Evolutionary conservation across 345 rosid species (phyloP).

Genomic region (Isatis tinctoria): DNA sequence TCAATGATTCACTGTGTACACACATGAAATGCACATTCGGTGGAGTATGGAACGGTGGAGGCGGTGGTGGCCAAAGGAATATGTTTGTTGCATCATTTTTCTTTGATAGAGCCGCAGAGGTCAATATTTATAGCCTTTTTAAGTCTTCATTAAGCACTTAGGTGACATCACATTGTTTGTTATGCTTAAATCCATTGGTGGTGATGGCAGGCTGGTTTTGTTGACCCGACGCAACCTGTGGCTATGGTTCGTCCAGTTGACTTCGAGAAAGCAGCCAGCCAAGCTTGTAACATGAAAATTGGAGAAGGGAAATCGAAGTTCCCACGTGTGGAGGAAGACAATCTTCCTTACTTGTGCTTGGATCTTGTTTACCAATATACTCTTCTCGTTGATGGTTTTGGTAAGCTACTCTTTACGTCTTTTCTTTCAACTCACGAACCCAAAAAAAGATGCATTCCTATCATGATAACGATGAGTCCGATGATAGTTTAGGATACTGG

Average conservation of each 20-base stretch:
- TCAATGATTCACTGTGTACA: conserved; percentile 74
- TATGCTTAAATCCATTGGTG: not conserved
- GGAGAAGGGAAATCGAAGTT: conserved; percentile 54
- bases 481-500: not conserved
- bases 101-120: conserved; percentile 98
- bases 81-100: conserved; percentile 93
- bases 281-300: conserved; percentile 74
- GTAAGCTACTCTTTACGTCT: conserved; percentile 38
- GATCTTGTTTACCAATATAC: conserved; percentile 89
- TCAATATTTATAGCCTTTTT: conserved; percentile 16
- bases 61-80: conserved; percentile 95
- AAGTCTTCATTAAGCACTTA: not conserved
- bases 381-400: conserved; percentile 87
- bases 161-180: not conserved
- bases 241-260: conserved; percentile 68
- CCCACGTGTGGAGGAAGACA: conserved; percentile 41
- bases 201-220: conserved; percentile 68
- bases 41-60: conserved; percentile 98
- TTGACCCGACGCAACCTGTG: conserved; percentile 55
- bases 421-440: not conserved
- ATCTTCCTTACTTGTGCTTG: conserved; percentile 84
- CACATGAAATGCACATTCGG: conserved; percentile 94
- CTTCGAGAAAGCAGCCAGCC: conserved; percentile 73
- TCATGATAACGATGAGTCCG: not conserved
- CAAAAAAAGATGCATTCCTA: not conserved